Conservation (phyloP, 2,329 filamentous ascomycete species). For the Aspergillus sergii region DNA sequence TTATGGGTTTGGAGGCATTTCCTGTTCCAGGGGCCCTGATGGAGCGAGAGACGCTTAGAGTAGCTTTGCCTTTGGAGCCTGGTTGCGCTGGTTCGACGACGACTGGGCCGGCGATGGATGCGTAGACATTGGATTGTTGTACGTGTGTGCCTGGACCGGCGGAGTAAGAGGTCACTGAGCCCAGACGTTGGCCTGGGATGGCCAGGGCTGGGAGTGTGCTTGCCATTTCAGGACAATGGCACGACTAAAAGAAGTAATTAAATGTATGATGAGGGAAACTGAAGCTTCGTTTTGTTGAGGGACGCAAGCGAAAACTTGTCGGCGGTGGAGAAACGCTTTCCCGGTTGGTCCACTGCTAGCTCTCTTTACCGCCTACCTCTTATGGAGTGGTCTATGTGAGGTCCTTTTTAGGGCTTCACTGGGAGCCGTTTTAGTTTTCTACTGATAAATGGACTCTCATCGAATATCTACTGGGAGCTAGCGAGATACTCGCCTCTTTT, state of each 20-base stretch:
- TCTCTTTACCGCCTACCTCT: neutral
- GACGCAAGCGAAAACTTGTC: slow-evolving; percentile 4
- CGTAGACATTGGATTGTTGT: slow-evolving; percentile 71
- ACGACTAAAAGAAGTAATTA: neutral
- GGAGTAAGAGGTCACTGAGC: slow-evolving; percentile 64
- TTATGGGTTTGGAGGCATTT: neutral
- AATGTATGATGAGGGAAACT: slow-evolving; percentile 1
- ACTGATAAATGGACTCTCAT: no score
- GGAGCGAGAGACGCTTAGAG: slow-evolving; percentile 41
- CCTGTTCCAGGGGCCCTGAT: slow-evolving; percentile 1
- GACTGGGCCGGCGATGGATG: slow-evolving; percentile 79
- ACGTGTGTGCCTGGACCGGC: slow-evolving; percentile 85
- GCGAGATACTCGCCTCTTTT: no score
- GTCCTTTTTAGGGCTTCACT: no score
- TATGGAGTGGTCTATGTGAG: neutral
- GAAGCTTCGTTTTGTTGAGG: neutral
- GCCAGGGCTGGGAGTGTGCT: slow-evolving; percentile 55
- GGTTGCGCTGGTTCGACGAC: slow-evolving; percentile 52
- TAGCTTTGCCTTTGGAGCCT: slow-evolving; percentile 36
- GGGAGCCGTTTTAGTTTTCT: no score
- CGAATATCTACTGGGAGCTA: no score
- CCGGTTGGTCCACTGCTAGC: neutral
- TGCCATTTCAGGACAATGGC: slow-evolving; percentile 25
- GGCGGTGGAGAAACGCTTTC: neutral
- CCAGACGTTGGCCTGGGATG: slow-evolving; percentile 81